Conservation (phyloP, 2,329 filamentous ascomycete species). For the Fusarium albidum region DNA sequence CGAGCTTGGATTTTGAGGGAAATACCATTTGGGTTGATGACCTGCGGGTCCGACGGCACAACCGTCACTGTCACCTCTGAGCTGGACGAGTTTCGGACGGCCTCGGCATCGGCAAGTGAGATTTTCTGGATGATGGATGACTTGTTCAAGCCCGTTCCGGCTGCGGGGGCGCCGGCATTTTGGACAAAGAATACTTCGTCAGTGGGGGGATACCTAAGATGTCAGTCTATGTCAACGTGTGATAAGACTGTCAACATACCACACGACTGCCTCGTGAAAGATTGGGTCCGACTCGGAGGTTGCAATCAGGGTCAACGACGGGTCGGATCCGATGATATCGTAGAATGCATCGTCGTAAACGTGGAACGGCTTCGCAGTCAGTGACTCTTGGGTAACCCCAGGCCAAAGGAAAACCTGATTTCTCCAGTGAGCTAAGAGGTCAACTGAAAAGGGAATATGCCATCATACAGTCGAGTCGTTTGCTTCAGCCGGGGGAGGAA, state of each 20-base stretch:
- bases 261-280: conserved; percentile 65
- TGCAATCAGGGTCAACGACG: conserved; percentile 59
- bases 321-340: conserved; percentile 56
- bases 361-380: conserved; percentile 35
- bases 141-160: conserved; percentile 60
- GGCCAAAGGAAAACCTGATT: conserved; percentile 35
- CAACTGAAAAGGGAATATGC: fast-evolving
- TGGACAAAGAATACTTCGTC: conserved; percentile 65
- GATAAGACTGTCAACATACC: conserved; percentile 37
- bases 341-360: conserved; percentile 59
- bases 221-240: neutral
- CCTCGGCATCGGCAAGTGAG: conserved; percentile 52
- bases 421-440: neutral
- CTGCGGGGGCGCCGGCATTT: conserved; percentile 55
- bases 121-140: conserved; percentile 61
- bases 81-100: conserved; percentile 21
- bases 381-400: conserved; percentile 32
- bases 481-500: conserved; percentile 23
- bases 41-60: conserved; percentile 52
- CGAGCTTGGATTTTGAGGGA: neutral
- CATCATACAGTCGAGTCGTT: conserved; percentile 28
- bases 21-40: conserved; percentile 61
- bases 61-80: conserved; percentile 50
- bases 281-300: conserved; percentile 53
- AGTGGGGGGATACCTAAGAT: conserved; percentile 48